Evolutionary conservation across 1,284 basidiomycete species (phyloP).

Genomic region (Cryptococcus sp.): DNA sequence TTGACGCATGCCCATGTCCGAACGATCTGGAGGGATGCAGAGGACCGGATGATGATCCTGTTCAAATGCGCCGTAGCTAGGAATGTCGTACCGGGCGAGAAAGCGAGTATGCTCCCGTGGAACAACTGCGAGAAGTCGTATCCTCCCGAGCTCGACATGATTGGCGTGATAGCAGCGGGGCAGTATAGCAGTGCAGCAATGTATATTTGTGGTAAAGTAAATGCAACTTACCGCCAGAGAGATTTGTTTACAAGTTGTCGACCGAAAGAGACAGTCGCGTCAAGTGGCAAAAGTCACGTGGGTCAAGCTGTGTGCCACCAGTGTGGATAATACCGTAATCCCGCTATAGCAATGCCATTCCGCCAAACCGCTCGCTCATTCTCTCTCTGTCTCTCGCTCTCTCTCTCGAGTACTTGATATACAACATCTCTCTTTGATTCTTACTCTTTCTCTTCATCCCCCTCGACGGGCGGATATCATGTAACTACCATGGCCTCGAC

Average conservation of each 20-base stretch:
- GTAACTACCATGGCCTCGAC: slow-evolving; percentile 13
- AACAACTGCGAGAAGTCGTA: slow-evolving; percentile 49
- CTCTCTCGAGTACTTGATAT: background rate
- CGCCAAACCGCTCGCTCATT: slow-evolving; percentile 1
- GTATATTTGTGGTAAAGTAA: too few relatives aligned
- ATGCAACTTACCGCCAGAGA: background rate
- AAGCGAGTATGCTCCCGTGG: slow-evolving; percentile 30
- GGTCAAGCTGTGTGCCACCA: background rate
- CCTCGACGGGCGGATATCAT: background rate
- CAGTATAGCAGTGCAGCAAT: background rate
- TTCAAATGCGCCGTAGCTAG: slow-evolving; percentile 40
- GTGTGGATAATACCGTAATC: slow-evolving; percentile 4
- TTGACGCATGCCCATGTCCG: slow-evolving; percentile 39
- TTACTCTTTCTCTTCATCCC: slow-evolving; percentile 1
- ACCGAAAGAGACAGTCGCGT: slow-evolving; percentile 3
- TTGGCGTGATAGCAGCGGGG: background rate
- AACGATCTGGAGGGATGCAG: slow-evolving; percentile 44
- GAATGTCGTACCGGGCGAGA: slow-evolving; percentile 53
- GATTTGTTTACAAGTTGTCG: background rate
- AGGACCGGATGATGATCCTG: slow-evolving; percentile 46
- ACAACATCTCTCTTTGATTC: background rate
- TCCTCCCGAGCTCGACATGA: slow-evolving; percentile 30
- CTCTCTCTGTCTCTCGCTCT: too few relatives aligned
- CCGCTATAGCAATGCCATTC: background rate
- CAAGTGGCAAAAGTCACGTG: slow-evolving; percentile 2